Conservation (phyloP, 805 yeast genomes). For the Clavispora fructus region DNA sequence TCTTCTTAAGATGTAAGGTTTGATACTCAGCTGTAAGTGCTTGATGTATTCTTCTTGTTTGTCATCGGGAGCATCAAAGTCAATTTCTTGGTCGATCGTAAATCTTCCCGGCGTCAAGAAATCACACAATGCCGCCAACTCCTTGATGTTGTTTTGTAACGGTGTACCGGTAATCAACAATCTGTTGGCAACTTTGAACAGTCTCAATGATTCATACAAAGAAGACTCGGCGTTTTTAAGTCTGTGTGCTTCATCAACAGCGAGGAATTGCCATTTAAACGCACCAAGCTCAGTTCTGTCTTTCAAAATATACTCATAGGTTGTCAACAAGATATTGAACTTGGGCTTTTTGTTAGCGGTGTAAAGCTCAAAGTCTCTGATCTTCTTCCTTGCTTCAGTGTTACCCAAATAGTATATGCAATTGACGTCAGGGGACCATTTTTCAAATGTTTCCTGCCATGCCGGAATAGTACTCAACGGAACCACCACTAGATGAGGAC, state of each 20-base stretch:
- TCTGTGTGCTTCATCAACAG: conserved; percentile 98
- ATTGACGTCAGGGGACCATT: conserved; percentile 96
- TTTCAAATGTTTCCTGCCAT: conserved; percentile 98
- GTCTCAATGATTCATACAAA: conserved; percentile 78
- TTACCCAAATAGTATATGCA: conserved; percentile 92
- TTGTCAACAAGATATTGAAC: conserved; percentile 87
- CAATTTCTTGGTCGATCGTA: conserved; percentile 88
- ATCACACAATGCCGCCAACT: conserved; percentile 89
- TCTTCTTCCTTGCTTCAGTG: conserved; percentile 73
- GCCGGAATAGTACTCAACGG: conserved; percentile 96
- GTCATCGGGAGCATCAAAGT: conserved; percentile 82
- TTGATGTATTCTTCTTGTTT: conserved; percentile 87
- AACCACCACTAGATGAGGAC: conserved; percentile 95
- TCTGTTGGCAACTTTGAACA: conserved; percentile 79
- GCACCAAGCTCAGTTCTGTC: conserved; percentile 77
- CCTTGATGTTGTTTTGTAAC: conserved; percentile 90
- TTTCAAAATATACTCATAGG: conserved; percentile 93
- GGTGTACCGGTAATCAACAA: conserved; percentile 97
- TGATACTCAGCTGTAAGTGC: conserved; percentile 74
- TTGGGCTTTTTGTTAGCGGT: conserved; percentile 64
- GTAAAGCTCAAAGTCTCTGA: conserved; percentile 82
- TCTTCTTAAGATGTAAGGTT: conserved; percentile 89
- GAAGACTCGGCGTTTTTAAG: conserved; percentile 92
- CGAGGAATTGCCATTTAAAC: conserved; percentile 91
- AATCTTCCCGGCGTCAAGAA: conserved; percentile 95